Conservation (phyloP, 2,329 filamentous ascomycete species). For the Hymenoscyphus fructigenus region DNA sequence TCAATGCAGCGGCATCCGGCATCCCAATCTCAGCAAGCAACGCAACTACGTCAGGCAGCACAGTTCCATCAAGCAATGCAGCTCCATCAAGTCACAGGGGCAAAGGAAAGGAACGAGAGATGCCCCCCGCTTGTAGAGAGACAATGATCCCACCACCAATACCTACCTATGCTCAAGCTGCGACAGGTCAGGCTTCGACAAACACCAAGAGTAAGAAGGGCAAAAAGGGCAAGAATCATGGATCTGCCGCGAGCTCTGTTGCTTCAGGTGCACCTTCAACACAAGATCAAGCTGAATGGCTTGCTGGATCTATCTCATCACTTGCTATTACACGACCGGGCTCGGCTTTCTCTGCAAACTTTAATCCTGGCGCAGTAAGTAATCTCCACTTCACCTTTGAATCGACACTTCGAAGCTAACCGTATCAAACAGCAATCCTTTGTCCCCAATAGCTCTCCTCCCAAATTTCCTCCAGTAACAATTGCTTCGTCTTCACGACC, state of each 20-base stretch:
- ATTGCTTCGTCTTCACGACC: background rate
- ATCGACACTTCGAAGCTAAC: background rate
- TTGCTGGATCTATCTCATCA: background rate
- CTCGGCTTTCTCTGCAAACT: background rate
- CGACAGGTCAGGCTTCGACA: background rate
- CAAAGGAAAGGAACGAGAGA: background rate
- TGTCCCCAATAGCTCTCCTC: background rate
- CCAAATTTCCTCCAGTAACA: background rate
- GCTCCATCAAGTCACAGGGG: background rate
- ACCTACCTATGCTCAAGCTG: background rate
- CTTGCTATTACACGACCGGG: background rate
- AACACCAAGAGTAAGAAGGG: background rate
- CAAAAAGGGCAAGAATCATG: background rate
- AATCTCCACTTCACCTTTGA: background rate
- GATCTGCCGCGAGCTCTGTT: background rate
- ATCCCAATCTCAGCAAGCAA: background rate
- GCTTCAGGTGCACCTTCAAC: too few species aligned
- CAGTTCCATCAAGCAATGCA: background rate
- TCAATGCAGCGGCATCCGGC: background rate
- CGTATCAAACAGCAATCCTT: background rate
- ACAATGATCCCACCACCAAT: background rate
- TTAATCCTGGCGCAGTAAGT: constrained; percentile 5
- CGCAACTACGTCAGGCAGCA: background rate
- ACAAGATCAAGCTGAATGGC: too few species aligned
- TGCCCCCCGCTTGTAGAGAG: background rate